Evolutionary conservation across 2,329 filamentous ascomycete species (phyloP), one percentile per base, ranked within the genome.

Genomic region (Ophiostoma piceae): DNA sequence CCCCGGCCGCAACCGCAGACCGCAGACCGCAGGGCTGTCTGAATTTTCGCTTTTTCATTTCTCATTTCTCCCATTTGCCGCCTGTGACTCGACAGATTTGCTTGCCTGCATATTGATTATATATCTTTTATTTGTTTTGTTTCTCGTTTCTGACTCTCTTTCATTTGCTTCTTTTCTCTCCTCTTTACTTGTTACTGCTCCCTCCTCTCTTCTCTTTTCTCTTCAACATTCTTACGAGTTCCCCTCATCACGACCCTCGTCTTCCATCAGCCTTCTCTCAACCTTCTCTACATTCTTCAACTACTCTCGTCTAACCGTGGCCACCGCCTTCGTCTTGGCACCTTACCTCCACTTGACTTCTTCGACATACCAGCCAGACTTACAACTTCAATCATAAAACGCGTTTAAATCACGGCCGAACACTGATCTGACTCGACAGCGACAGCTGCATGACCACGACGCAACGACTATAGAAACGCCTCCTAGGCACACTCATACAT

Each of bases 21-120:
- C 60, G 60, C 11, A 35, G 29, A 65, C 62, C 62, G 62, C 62
- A 65, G 62, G 62, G 62, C 62, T 65, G 62, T 65, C 60, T 67
- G 51, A 41, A 51, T 67, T 51, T 66, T 54, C 43, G 68, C 37
- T 62, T 54, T 66, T 37, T 41, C 35, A 41, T 41, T 41, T 35
- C 29, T 57, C 51, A 43, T 60, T 6, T 19, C 22, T 19, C 22
- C 19, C 51, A 16, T 60, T 69, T 19, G 35, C 68, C n/a, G 64
- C 62, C 68, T 60, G 43, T 65, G 64, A 57, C 62, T 51, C 62
- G 64, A 69, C 67, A 35, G 47, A 14, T 51, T 26, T 37, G 35
- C 12, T 16, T 41, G 39, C 19, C 62, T 65, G 62, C 62, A 65
- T 22, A 26, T 39, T 39, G 19, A 39, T 65, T 39, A 11, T 22